These are phyloP conservation scores for Puya raimondii DNA, from an alignment of 176 grass and related monocot species.

Conservation along the genomic window DNA sequence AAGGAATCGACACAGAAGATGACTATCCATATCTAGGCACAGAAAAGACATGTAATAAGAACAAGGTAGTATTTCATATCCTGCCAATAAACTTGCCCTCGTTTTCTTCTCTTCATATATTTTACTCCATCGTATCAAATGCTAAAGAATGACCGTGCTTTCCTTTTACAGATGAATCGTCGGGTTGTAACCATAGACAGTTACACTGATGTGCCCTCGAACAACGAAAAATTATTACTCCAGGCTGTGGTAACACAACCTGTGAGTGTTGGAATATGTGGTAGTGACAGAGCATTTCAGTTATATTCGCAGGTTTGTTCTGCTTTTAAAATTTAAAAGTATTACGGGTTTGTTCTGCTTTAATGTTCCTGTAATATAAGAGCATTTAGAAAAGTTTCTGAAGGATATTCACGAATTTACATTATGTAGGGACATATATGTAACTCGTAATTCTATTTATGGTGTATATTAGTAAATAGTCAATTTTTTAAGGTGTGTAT, in stretches of 20 bases:
- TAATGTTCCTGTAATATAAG: too few species aligned
- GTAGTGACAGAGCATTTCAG: conserved; percentile 83
- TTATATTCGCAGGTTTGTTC: conserved; percentile 60
- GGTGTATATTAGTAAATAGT: too few species aligned
- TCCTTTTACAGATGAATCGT: conserved; percentile 53
- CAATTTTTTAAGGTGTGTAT: too few species aligned
- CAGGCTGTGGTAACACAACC: conserved; percentile 83
- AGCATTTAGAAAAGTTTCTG: too few species aligned
- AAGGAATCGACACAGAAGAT: conserved; percentile 77
- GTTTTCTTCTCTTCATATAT: background rate
- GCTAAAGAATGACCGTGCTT: conserved; percentile 4
- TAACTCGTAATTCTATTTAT: too few species aligned
- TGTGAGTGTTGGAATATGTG: conserved; percentile 93
- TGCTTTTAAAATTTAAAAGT: background rate
- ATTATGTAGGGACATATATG: too few species aligned
- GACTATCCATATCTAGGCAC: conserved; percentile 67
- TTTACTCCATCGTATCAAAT: background rate
- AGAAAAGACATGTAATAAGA: conserved; percentile 59
- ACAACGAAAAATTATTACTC: conserved; percentile 63
- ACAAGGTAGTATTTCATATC: conserved; percentile 46
- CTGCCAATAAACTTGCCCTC: background rate
- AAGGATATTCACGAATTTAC: too few species aligned
- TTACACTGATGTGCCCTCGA: conserved; percentile 63
- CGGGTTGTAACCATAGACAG: conserved; percentile 77
- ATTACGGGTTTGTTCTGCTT: too few species aligned